Percentiles rank a stretch among this genome's conserved stretches.
Conservation (phyloP, 352 stramenopile species). For the Pythium myriotylum region DNA sequence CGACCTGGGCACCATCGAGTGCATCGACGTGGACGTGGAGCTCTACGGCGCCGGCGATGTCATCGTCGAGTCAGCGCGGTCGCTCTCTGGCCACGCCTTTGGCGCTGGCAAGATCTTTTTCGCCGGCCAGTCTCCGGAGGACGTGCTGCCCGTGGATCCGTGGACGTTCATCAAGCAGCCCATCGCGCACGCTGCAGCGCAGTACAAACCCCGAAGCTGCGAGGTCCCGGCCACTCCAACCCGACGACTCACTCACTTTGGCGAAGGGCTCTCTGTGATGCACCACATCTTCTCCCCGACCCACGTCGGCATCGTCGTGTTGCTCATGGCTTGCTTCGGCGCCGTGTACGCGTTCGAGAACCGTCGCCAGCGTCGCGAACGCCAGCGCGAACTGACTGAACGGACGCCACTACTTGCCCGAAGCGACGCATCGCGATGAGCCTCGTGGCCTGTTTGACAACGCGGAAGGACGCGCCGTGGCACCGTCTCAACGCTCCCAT, state of each 20-base stretch:
- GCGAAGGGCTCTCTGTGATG: not conserved
- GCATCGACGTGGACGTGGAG: constrained; percentile 16
- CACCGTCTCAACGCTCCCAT: too few relatives aligned
- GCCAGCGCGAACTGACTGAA: not conserved
- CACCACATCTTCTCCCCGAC: constrained; percentile 5
- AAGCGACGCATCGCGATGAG: not conserved
- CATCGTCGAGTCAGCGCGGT: constrained; percentile 10
- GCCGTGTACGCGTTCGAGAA: constrained; percentile 11
- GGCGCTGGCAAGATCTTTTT: constrained; percentile 11
- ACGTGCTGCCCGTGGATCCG: constrained; percentile 13
- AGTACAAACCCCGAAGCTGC: constrained; percentile 3
- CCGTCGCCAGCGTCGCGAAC: constrained; percentile 7
- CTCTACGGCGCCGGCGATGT: constrained; percentile 10
- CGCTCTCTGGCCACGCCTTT: constrained; percentile 6
- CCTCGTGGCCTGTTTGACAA: too few relatives aligned
- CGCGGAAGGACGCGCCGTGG: not conserved
- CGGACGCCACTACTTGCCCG: constrained; percentile 8
- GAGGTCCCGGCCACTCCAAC: not conserved
- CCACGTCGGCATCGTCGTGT: constrained; percentile 2
- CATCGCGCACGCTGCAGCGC: not conserved
- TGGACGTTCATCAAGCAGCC: constrained; percentile 14
- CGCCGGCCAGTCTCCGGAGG: constrained; percentile 7
- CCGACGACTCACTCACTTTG: not conserved
- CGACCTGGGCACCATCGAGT: constrained; percentile 15
- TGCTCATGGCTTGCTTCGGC: not conserved